A percentile compares a stretch with the other conserved stretches of the same genome.
These are phyloP conservation scores for Polyporus tsugae DNA, from an alignment of 1,284 basidiomycete species.

Conservation along the genomic window DNA sequence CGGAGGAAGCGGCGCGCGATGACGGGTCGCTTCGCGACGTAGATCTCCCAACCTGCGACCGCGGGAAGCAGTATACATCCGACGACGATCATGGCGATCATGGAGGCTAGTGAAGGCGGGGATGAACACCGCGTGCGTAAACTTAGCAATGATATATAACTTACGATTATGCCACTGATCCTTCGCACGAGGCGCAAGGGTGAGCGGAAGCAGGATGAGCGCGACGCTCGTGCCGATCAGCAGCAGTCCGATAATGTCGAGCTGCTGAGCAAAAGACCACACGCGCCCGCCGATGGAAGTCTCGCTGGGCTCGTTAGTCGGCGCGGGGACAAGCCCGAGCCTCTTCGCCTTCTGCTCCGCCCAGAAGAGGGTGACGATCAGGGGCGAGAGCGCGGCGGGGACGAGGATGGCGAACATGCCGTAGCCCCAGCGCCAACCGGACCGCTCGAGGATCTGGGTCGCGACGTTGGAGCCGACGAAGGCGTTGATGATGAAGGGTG, in stretches of 20 bases:
- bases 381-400: constrained; percentile 60
- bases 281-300: constrained; percentile 33
- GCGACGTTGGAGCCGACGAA: constrained; percentile 79
- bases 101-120: constrained; percentile 49
- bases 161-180: constrained; percentile 47
- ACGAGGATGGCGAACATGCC: constrained; percentile 75
- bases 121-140: background rate
- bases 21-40: constrained; percentile 58
- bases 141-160: background rate
- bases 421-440: constrained; percentile 83
- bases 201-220: constrained; percentile 68
- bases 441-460: constrained; percentile 59
- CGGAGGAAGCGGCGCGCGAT: constrained; percentile 62
- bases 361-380: constrained; percentile 76
- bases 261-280: constrained; percentile 49
- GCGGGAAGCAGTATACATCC: constrained; percentile 55
- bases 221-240: constrained; percentile 61
- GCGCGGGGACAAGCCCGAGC: constrained; percentile 49
- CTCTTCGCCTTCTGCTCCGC: constrained; percentile 70
- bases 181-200: constrained; percentile 51
- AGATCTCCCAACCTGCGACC: constrained; percentile 59
- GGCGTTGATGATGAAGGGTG: constrained; percentile 74
- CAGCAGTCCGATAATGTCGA: constrained; percentile 69
- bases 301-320: constrained; percentile 4
- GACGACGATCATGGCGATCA: constrained; percentile 63